Evolutionary conservation across 2,329 filamentous ascomycete species (phyloP).

Genomic region (Colletotrichum lupini): DNA sequence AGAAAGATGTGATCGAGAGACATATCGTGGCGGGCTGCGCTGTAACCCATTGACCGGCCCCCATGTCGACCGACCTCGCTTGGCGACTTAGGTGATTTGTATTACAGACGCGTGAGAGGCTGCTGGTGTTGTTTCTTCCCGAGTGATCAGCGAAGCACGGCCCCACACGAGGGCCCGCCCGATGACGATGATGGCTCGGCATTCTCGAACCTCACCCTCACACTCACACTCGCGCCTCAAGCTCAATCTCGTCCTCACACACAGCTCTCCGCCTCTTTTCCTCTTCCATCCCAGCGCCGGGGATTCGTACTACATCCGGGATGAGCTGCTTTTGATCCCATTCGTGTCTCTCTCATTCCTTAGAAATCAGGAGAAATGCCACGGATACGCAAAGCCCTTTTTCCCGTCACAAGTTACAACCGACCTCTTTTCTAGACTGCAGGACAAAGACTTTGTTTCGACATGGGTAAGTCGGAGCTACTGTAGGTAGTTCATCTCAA

Average conservation of each 20-base stretch:
- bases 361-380: not conserved
- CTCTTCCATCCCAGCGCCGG: constrained; percentile 11
- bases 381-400: not conserved
- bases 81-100: constrained; percentile 18
- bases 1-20: not conserved
- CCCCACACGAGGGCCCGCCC: constrained; percentile 16
- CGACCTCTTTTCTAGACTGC: not conserved
- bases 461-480: not conserved
- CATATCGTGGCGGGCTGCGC: constrained; percentile 1
- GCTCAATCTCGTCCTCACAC: constrained; percentile 11
- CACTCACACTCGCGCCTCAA: not conserved
- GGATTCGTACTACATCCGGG: constrained; percentile 2
- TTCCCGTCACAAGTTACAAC: not conserved
- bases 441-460: not conserved
- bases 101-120: not conserved
- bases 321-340: not conserved
- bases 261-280: not conserved
- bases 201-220: constrained; percentile 1
- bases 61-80: constrained; percentile 8
- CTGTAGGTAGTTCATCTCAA: constrained; percentile 1
- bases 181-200: constrained; percentile 26
- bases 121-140: not conserved
- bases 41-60: constrained; percentile 5
- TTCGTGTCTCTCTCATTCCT: not conserved
- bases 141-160: constrained; percentile 16